Conservation (phyloP, 805 yeast species). For the Peterozyma xylosa region DNA sequence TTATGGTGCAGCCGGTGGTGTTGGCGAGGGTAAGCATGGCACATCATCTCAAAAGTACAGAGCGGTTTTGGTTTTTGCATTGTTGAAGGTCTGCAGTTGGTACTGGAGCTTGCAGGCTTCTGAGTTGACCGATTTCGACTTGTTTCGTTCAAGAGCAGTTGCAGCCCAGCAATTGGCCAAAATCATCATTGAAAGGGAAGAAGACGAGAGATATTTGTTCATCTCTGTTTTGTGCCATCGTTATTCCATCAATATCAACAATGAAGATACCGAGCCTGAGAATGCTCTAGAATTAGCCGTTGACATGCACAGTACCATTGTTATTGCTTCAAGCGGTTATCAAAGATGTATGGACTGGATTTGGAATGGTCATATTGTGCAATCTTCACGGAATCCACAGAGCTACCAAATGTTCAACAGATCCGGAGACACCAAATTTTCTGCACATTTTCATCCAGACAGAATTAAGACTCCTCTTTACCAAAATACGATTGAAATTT, state of each 20-base stretch:
- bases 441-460: slow-evolving; percentile 70
- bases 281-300: slow-evolving; percentile 81
- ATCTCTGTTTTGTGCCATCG: slow-evolving; percentile 73
- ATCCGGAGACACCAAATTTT: slow-evolving; percentile 44
- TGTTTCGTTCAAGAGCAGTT: slow-evolving; percentile 50
- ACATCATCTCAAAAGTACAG: slow-evolving; percentile 56
- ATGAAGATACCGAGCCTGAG: slow-evolving; percentile 53
- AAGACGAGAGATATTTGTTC: slow-evolving; percentile 55
- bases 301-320: slow-evolving; percentile 71
- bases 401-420: slow-evolving; percentile 61
- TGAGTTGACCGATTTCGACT: slow-evolving; percentile 62
- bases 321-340: slow-evolving; percentile 75
- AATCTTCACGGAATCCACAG: slow-evolving; percentile 60
- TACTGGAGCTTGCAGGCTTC: slow-evolving; percentile 49
- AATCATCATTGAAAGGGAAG: slow-evolving; percentile 54
- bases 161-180: slow-evolving; percentile 76
- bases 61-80: slow-evolving; percentile 60
- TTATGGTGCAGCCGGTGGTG: slow-evolving; percentile 74
- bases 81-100: slow-evolving; percentile 77
- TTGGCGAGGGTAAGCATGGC: slow-evolving; percentile 48
- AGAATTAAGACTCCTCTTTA: slow-evolving; percentile 80
- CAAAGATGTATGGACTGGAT: slow-evolving; percentile 85
- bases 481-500: slow-evolving; percentile 68
- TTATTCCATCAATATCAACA: slow-evolving; percentile 57
- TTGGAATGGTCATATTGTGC: slow-evolving; percentile 92